A percentile compares a stretch with the other conserved stretches of the same genome.
Conservation (phyloP, 805 yeast genomes). For the Kockiozyma suomiensis region DNA sequence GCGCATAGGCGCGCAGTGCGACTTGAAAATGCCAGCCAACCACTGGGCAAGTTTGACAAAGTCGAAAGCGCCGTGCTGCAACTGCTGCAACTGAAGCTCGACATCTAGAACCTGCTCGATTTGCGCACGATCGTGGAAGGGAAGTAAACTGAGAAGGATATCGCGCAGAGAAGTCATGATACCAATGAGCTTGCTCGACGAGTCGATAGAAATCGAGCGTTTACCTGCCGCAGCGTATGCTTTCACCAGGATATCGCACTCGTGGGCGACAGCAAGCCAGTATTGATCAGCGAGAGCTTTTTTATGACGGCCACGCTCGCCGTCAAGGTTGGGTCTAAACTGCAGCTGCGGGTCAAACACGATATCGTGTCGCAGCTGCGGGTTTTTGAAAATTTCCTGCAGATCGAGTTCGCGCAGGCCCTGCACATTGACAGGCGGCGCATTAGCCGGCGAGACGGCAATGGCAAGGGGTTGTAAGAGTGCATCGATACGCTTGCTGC, state of each 20-base stretch:
- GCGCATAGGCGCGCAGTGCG: constrained; percentile 95
- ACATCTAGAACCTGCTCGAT: constrained; percentile 76
- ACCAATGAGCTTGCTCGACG: constrained; percentile 54
- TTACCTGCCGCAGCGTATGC: constrained; percentile 26
- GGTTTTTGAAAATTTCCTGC: constrained; percentile 85
- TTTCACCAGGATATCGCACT: constrained; percentile 49
- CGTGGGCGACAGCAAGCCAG: constrained; percentile 76
- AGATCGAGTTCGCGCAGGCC: constrained; percentile 83
- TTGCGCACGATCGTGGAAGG: constrained; percentile 68
- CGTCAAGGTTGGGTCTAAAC: constrained; percentile 87
- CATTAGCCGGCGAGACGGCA: constrained; percentile 7
- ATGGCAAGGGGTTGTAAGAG: constrained; percentile 13
- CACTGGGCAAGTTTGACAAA: constrained; percentile 70
- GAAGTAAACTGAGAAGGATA: constrained; percentile 72
- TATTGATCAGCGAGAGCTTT: constrained; percentile 74
- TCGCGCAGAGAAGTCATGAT: constrained; percentile 78
- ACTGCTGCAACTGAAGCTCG: constrained; percentile 73
- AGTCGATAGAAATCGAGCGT: constrained; percentile 6
- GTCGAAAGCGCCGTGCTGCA: constrained; percentile 64
- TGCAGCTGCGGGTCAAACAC: constrained; percentile 89
- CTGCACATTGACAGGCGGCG: constrained; percentile 81
- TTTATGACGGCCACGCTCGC: constrained; percentile 84
- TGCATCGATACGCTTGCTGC: constrained; percentile 13
- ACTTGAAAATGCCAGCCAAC: constrained; percentile 76
- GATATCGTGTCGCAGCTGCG: constrained; percentile 90